These are phyloP conservation scores for Odontarrhena argentea DNA, from an alignment of 345 rosid species.

Conservation along the genomic window DNA sequence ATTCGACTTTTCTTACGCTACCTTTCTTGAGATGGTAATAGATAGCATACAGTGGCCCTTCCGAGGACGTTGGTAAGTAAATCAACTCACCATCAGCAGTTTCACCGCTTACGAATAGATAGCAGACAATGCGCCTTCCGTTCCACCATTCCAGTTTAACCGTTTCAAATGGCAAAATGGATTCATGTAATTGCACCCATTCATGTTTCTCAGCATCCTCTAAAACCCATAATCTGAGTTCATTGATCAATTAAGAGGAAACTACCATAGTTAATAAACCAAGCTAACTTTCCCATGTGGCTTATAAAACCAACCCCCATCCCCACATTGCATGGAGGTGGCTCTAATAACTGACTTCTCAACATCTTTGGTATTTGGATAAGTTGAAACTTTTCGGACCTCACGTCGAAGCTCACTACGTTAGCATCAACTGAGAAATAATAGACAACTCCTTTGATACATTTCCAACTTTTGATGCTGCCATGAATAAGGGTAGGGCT, in stretches of 20 bases:
- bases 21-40: neutral
- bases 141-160: too few relatives aligned
- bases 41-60: neutral
- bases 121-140: too few relatives aligned
- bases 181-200: neutral
- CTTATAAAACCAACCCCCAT: neutral
- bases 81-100: neutral
- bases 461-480: neutral
- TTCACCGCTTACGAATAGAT: neutral
- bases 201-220: constrained; percentile 14
- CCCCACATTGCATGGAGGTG: too few relatives aligned
- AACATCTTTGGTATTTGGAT: neutral
- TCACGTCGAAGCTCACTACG: constrained; percentile 2
- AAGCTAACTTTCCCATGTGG: constrained; percentile 3
- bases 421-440: neutral
- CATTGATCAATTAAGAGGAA: too few relatives aligned
- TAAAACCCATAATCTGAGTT: neutral
- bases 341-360: too few relatives aligned
- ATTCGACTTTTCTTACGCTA: neutral
- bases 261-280: neutral
- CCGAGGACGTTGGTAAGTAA: neutral
- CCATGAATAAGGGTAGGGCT: neutral
- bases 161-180: neutral
- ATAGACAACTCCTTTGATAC: constrained; percentile 4
- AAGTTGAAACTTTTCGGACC: neutral